Percentiles rank a stretch among this genome's conserved stretches.
Conservation (phyloP, 2,329 filamentous ascomycete species). For the Aspergillus ruber region DNA sequence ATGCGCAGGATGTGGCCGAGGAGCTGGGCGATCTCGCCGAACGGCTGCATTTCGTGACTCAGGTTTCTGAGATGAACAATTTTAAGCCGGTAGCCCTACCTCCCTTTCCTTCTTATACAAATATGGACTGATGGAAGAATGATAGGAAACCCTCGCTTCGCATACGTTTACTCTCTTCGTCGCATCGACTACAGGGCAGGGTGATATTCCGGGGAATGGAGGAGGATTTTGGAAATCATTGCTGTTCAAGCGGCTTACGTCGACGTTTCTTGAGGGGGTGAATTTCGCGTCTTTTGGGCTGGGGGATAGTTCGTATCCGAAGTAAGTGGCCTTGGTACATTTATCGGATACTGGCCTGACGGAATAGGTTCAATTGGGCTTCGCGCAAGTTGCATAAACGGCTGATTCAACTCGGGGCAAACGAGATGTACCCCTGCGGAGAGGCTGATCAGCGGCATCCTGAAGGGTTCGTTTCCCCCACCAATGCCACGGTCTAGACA, state of each 20-base stretch:
- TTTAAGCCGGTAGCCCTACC: slow-evolving; percentile 60
- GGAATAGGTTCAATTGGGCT: slow-evolving; percentile 78
- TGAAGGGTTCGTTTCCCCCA: slow-evolving; percentile 62
- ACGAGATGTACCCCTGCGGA: slow-evolving; percentile 66
- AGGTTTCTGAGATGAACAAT: slow-evolving; percentile 69
- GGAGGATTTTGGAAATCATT: slow-evolving; percentile 78
- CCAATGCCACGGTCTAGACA: background rate
- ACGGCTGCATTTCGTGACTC: slow-evolving; percentile 69
- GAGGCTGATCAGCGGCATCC: slow-evolving; percentile 92
- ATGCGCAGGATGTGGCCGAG: slow-evolving; percentile 82
- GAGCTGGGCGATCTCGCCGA: slow-evolving; percentile 70
- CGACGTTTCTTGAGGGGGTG: slow-evolving; percentile 61
- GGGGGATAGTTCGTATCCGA: slow-evolving; percentile 89
- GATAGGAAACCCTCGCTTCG: slow-evolving; percentile 27
- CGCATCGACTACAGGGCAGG: slow-evolving; percentile 88
- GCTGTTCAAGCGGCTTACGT: slow-evolving; percentile 68
- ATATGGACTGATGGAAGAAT: background rate
- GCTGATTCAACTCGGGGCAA: slow-evolving; percentile 74
- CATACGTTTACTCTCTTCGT: slow-evolving; percentile 57
- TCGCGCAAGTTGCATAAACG: slow-evolving; percentile 81
- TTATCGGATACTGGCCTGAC: slow-evolving; percentile 2
- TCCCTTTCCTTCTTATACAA: background rate
- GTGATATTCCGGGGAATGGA: slow-evolving; percentile 82
- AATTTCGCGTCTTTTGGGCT: slow-evolving; percentile 82
- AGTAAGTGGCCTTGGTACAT: slow-evolving; percentile 49